Evolutionary conservation across 257 asterid species (phyloP).

Genomic region (Hygrophila difformis): DNA sequence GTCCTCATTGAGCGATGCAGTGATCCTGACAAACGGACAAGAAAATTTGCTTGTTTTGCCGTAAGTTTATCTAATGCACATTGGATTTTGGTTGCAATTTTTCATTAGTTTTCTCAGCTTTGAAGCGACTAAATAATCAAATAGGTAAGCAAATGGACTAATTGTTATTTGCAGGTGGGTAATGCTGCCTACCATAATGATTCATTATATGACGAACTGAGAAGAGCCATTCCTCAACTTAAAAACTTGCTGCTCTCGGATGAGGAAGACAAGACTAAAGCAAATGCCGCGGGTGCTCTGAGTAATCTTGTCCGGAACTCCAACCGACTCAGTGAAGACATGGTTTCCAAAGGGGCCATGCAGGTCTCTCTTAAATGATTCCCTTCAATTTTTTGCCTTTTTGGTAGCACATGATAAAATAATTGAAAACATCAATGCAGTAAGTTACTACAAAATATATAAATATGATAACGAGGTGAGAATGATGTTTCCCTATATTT

Average conservation of each 20-base stretch:
- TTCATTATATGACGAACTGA: constrained; percentile 73
- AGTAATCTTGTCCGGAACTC: constrained; percentile 97
- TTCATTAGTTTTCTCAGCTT: too few species aligned
- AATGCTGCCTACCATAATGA: constrained; percentile 98
- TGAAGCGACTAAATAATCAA: too few species aligned
- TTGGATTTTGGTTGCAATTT: too few species aligned
- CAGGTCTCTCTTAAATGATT: constrained; percentile 38
- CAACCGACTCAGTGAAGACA: constrained; percentile 85
- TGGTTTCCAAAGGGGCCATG: constrained; percentile 88
- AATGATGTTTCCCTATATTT: not conserved
- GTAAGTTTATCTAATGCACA: too few species aligned
- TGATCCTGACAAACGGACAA: constrained; percentile 86
- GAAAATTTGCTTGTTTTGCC: constrained; percentile 96
- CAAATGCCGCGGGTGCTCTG: constrained; percentile 98
- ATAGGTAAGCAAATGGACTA: constrained; percentile 16
- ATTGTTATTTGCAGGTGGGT: constrained; percentile 56
- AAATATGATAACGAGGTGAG: too few species aligned
- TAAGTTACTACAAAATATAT: too few species aligned
- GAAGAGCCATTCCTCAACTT: constrained; percentile 88
- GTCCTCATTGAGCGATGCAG: constrained; percentile 78
- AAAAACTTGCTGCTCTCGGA: constrained; percentile 58
- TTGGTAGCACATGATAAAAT: too few species aligned
- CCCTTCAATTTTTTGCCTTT: too few species aligned
- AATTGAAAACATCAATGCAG: too few species aligned
- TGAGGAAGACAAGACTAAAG: constrained; percentile 96